Percentiles rank a stretch among this genome's conserved stretches.
phyloP scores from a whole-genome alignment of 2,329 filamentous ascomycete species.

The Acrodontium crateriforme region DNA sequence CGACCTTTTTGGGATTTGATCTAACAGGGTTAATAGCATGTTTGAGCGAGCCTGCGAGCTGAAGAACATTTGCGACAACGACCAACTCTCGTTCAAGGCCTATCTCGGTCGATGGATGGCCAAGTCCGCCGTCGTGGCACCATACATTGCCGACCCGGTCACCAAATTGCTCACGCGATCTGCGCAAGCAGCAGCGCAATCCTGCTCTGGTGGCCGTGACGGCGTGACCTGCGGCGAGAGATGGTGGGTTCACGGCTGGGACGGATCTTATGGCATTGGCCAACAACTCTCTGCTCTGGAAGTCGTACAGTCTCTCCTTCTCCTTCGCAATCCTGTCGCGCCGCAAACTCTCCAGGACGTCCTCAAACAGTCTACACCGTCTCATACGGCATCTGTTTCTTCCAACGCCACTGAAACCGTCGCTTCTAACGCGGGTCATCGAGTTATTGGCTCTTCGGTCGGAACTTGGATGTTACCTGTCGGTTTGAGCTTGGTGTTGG shows the following conservation, averaged over 20 bases:
- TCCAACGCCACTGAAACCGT: too few relatives aligned
- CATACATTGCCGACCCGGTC: conserved; percentile 27
- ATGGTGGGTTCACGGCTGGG: conserved; percentile 31
- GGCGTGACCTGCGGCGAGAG: conserved; percentile 30
- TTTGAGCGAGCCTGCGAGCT: conserved; percentile 55
- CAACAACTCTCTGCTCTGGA: conserved; percentile 33
- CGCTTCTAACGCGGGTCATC: too few relatives aligned
- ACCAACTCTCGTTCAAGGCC: conserved; percentile 64
- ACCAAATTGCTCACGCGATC: conserved; percentile 26
- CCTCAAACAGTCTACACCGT: too few relatives aligned
- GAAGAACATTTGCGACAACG: conserved; percentile 47
- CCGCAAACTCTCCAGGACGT: neutral
- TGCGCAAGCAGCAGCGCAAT: conserved; percentile 28
- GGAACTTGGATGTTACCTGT: too few relatives aligned
- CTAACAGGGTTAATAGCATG: conserved; percentile 26
- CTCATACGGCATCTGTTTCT: too few relatives aligned
- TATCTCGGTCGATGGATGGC: conserved; percentile 54
- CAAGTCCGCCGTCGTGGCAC: conserved; percentile 30
- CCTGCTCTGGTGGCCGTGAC: conserved; percentile 29
- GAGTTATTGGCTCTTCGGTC: too few relatives aligned
- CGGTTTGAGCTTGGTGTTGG: too few relatives aligned
- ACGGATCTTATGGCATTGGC: conserved; percentile 29
- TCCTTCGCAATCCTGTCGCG: conserved; percentile 7
- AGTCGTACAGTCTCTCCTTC: conserved; percentile 30
- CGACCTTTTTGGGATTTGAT: neutral